Conservation (phyloP, 768 basidiomycete genomes). For the Hypsizygus marmoreus region DNA sequence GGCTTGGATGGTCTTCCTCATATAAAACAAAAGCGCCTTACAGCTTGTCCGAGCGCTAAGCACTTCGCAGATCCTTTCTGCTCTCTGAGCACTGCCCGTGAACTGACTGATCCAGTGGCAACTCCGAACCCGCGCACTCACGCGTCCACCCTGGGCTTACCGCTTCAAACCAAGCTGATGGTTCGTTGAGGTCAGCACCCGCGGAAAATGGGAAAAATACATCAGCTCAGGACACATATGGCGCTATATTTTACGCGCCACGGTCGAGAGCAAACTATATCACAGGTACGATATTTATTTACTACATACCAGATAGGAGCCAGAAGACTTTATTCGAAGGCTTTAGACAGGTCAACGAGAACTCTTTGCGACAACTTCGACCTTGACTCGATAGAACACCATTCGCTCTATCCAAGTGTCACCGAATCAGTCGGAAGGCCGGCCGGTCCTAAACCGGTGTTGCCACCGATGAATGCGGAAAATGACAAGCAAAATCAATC, state of each 20-base stretch:
- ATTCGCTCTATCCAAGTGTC: neutral
- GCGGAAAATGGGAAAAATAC: slow-evolving; percentile 27
- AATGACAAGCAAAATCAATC: slow-evolving; percentile 36
- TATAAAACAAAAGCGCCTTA: too few species aligned
- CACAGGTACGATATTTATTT: too few species aligned
- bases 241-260: slow-evolving; percentile 19
- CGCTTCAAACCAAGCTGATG: slow-evolving; percentile 18
- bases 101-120: slow-evolving; percentile 11
- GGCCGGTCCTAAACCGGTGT: slow-evolving; percentile 33
- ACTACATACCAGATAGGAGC: too few species aligned
- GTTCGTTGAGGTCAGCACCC: slow-evolving; percentile 24
- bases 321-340: neutral
- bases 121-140: slow-evolving; percentile 12
- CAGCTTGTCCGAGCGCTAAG: too few species aligned
- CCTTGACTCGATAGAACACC: slow-evolving; percentile 5
- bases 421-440: slow-evolving; percentile 34
- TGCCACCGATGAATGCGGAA: slow-evolving; percentile 46
- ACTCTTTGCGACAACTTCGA: neutral
- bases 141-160: slow-evolving; percentile 14
- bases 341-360: neutral
- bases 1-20: too few species aligned
- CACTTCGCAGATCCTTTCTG: too few species aligned
- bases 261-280: slow-evolving; percentile 14
- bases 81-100: neutral
- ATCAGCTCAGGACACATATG: slow-evolving; percentile 10